Evolutionary conservation across 371 early-diverging fungal genomes (phyloP).

Genomic region (Vairimorpha necatrix): DNA sequence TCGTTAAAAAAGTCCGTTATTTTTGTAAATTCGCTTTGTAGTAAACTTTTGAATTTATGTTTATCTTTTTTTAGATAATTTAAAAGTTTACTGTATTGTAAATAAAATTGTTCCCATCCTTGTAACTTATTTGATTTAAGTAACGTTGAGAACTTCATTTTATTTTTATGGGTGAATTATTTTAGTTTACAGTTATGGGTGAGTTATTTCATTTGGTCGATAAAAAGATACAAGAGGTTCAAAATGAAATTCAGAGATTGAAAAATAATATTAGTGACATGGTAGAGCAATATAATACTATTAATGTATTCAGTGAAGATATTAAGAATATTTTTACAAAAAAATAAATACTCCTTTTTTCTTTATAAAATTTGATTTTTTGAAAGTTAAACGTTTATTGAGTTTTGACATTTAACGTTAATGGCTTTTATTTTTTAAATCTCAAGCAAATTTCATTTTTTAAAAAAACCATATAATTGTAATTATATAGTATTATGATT

Average conservation of each 20-base stretch:
- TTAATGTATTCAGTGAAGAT: not conserved
- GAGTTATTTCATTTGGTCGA: constrained; percentile 25
- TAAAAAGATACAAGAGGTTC: constrained; percentile 20
- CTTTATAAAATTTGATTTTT: not conserved
- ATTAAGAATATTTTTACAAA: not conserved
- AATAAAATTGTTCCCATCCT: constrained; percentile 62
- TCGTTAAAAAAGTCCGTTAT: constrained; percentile 57
- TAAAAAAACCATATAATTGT: too few relatives aligned
- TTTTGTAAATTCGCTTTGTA: constrained; percentile 47
- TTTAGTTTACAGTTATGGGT: constrained; percentile 30
- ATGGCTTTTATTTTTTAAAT: too few relatives aligned
- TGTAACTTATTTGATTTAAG: constrained; percentile 59
- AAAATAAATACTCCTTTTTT: not conserved
- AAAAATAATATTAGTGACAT: constrained; percentile 20
- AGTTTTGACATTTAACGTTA: too few relatives aligned
- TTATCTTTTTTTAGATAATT: constrained; percentile 5
- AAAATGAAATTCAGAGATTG: constrained; percentile 25
- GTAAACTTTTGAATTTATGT: constrained; percentile 29
- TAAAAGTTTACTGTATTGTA: constrained; percentile 54
- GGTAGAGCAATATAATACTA: constrained; percentile 18
- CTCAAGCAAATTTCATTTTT: too few relatives aligned
- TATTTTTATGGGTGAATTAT: constrained; percentile 37
- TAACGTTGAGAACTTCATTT: constrained; percentile 58
- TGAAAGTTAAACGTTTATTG: not conserved
- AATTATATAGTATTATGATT: too few relatives aligned